Percentiles rank a stretch among this genome's conserved stretches.
phyloP scores from a whole-genome alignment of 192 early-diverging fungal species.

The Dispira parvispora region DNA sequence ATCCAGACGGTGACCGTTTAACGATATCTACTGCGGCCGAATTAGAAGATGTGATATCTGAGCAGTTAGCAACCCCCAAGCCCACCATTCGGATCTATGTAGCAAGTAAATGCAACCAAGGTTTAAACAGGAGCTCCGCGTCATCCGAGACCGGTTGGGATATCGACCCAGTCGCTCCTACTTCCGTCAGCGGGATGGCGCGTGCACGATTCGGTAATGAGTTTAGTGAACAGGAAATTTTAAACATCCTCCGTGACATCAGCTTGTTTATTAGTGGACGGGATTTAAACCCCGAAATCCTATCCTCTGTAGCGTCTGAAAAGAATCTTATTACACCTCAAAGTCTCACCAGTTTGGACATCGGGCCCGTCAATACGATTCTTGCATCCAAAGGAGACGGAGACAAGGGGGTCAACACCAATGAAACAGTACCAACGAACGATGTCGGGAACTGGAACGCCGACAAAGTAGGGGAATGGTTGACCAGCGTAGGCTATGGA shows the following conservation, averaged over 20 bases:
- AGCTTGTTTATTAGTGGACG: constrained; percentile 8
- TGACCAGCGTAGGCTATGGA: neutral
- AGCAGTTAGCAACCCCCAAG: too few species aligned
- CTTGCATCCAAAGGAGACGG: too few species aligned
- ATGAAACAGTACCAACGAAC: too few species aligned
- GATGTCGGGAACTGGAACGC: neutral
- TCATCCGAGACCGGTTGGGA: too few species aligned
- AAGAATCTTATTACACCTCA: constrained; percentile 7
- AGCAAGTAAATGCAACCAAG: too few species aligned
- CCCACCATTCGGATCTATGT: too few species aligned
- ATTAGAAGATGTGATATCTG: too few species aligned
- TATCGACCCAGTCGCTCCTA: neutral
- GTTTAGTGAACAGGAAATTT: constrained; percentile 7
- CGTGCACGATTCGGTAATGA: constrained; percentile 8
- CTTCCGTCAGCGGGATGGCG: neutral
- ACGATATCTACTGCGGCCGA: too few species aligned
- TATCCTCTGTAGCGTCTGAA: constrained; percentile 2
- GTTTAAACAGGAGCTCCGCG: too few species aligned
- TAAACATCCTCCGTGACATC: constrained; percentile 8
- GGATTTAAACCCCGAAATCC: constrained; percentile 9
- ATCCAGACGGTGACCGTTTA: neutral
- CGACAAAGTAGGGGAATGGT: constrained; percentile 9
- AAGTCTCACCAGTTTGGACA: too few species aligned
- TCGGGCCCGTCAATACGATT: too few species aligned
- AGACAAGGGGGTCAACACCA: too few species aligned